These are phyloP conservation scores for Sphaceloma murrayae DNA, from an alignment of 2,329 filamentous ascomycete genomes.

Conservation along the genomic window DNA sequence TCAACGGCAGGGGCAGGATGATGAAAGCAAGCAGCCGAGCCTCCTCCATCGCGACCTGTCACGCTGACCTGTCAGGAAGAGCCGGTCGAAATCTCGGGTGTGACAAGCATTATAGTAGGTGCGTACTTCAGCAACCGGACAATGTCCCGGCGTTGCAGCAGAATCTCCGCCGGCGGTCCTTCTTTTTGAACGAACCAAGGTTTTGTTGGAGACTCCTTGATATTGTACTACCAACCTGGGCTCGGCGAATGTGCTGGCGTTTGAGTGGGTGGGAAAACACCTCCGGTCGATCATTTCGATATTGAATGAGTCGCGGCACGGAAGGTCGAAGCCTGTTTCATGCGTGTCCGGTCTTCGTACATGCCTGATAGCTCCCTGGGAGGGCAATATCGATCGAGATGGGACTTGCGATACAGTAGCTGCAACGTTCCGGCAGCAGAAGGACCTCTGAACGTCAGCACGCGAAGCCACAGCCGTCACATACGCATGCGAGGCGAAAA, in stretches of 20 bases:
- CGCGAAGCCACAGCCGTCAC: conserved; percentile 5
- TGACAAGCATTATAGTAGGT: conserved; percentile 8
- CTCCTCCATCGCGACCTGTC: conserved; percentile 9
- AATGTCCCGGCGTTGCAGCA: not conserved
- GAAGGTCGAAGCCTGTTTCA: conserved; percentile 8
- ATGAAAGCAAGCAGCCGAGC: conserved; percentile 4
- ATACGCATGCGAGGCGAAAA: conserved; percentile 6
- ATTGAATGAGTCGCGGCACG: conserved; percentile 7
- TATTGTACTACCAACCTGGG: conserved; percentile 12
- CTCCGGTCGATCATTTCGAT: conserved; percentile 14
- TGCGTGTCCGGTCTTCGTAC: no score
- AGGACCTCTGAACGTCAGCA: no score
- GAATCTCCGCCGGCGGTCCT: no score
- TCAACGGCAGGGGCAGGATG: conserved; percentile 11
- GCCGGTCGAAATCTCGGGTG: conserved; percentile 13
- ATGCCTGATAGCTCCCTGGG: no score
- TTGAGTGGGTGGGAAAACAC: conserved; percentile 15
- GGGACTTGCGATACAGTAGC: no score
- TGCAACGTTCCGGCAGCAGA: no score
- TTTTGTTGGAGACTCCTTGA: not conserved
- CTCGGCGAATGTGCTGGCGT: conserved; percentile 5
- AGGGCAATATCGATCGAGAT: no score
- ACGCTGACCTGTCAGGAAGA: conserved; percentile 10
- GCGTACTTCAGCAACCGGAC: not conserved
- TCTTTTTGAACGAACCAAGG: no score